Conservation (phyloP, 2,329 filamentous ascomycete species). For the Didymella lethalis region DNA sequence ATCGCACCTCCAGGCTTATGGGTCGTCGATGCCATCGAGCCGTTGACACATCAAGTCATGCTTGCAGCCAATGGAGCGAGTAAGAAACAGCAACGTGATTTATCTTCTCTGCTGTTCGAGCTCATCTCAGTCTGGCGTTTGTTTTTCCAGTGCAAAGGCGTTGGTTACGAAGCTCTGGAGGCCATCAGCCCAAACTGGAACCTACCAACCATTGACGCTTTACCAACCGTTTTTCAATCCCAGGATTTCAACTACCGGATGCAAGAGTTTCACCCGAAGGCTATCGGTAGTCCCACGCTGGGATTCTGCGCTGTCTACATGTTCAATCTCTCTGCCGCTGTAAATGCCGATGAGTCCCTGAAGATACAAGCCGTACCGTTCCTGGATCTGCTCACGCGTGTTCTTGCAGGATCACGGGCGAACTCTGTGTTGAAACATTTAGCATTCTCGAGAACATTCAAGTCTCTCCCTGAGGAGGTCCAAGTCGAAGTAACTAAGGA, state of each 20-base stretch:
- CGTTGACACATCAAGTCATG: slow-evolving; percentile 38
- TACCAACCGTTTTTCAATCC: slow-evolving; percentile 14
- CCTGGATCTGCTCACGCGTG: slow-evolving; percentile 32
- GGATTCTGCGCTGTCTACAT: slow-evolving; percentile 44
- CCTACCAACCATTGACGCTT: slow-evolving; percentile 26
- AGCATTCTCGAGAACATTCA: slow-evolving; percentile 19
- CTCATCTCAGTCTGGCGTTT: slow-evolving; percentile 46
- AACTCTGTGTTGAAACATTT: slow-evolving; percentile 24
- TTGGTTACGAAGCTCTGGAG: slow-evolving; percentile 24
- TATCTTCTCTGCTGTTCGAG: slow-evolving; percentile 37
- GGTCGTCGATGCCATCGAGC: slow-evolving; percentile 27
- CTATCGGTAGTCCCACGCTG: slow-evolving; percentile 23
- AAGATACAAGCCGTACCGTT: slow-evolving; percentile 40
- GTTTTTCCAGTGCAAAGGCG: slow-evolving; percentile 44
- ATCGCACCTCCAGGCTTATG: slow-evolving; percentile 36
- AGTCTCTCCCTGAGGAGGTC: slow-evolving; percentile 31
- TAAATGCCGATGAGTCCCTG: slow-evolving; percentile 26
- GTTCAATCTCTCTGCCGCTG: slow-evolving; percentile 39
- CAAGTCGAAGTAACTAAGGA: slow-evolving; percentile 35
- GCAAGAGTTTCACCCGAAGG: slow-evolving; percentile 36
- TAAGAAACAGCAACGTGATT: slow-evolving; percentile 15
- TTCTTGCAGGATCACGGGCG: slow-evolving; percentile 36
- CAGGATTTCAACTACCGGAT: slow-evolving; percentile 36
- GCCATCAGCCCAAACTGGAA: slow-evolving; percentile 37
- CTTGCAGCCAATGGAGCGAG: slow-evolving; percentile 20